Base-by-base conservation (phyloP, 169 alveolate species). In the Eimeria acervulina region DNA sequence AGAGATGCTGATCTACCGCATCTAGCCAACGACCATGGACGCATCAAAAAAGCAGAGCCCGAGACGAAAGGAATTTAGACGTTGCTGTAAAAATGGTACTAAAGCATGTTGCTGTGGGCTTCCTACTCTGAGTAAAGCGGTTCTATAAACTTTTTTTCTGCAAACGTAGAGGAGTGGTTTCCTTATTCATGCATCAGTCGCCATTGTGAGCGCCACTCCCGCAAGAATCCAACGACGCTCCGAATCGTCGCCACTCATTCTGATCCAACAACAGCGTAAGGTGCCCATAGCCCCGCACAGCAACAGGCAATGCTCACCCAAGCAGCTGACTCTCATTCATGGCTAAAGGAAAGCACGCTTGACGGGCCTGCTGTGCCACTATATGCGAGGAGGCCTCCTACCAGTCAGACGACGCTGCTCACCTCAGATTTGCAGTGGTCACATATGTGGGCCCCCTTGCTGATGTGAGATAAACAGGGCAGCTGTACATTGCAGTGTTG, bases 391-490 rank as follows among this genome's bases (percentile, higher is more conserved):
- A 38, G 40, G 40, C 4, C 2, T 42, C 44, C 15, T 78, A 7
- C n/a, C 42, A 44, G 66, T 21, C 26, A 5, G 36, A 52, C 31
- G 15, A 10, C 38, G 36, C 74, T 26, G 31, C 96, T 12, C 92
- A 94, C 96, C 96, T 33, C 44, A 95, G 76, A 36, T 95, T 96
- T 85, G 96, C 97, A 36, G 96, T 95, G 61, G 90, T 87, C n/a
- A 95, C 97, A 92, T 96, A 99, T 61, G 99, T 99, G 31, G 99
- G 99, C 81, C 99, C 99, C 97, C 99, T 97, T 95, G 97, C 97
- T 4, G 98, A 95, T 40, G 99, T 99, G 91, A 98, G 98, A 95
- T 98, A 99, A 70, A 97, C 98, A 17, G 99, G 99, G 96, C 99
- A 99, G 92, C 97, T 98, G 94, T 99, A 99, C 98, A 97, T 97